phyloP scores from a whole-genome alignment of 2,329 filamentous ascomycete genomes.

The Ceratocystis papillata region DNA sequence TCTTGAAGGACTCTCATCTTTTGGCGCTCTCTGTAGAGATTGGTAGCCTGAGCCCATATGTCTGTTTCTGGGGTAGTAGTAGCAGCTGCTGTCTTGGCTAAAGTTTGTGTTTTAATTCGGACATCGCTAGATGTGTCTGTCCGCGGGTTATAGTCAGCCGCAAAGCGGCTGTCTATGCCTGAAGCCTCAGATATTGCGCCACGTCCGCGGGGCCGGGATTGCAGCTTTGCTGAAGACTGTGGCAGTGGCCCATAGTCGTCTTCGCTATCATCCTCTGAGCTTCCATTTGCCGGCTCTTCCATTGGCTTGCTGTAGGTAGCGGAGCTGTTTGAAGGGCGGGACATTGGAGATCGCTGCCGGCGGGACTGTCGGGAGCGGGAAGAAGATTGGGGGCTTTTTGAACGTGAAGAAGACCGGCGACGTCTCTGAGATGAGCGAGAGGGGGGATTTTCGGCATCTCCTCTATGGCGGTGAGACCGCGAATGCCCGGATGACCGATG shows the following conservation, averaged over 20 bases:
- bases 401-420: conserved; percentile 13
- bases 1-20: conserved; percentile 37
- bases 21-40: conserved; percentile 67
- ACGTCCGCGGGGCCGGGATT: conserved; percentile 51
- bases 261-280: conserved; percentile 8
- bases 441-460: neutral
- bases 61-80: conserved; percentile 31
- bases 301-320: neutral
- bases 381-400: conserved; percentile 1
- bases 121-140: conserved; percentile 33
- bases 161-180: conserved; percentile 72
- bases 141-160: conserved; percentile 49
- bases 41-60: conserved; percentile 71
- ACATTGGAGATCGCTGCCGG: neutral
- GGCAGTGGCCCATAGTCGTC: conserved; percentile 19
- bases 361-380: neutral
- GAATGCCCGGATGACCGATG: neutral
- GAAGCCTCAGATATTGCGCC: conserved; percentile 52
- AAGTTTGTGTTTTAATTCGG: neutral
- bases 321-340: neutral
- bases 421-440: neutral
- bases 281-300: neutral
- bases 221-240: conserved; percentile 25
- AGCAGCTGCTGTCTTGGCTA: neutral
- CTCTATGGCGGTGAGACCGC: neutral